Base-by-base conservation (phyloP, 2,329 filamentous ascomycete species). In the Chaetothyriales sp. region DNA sequence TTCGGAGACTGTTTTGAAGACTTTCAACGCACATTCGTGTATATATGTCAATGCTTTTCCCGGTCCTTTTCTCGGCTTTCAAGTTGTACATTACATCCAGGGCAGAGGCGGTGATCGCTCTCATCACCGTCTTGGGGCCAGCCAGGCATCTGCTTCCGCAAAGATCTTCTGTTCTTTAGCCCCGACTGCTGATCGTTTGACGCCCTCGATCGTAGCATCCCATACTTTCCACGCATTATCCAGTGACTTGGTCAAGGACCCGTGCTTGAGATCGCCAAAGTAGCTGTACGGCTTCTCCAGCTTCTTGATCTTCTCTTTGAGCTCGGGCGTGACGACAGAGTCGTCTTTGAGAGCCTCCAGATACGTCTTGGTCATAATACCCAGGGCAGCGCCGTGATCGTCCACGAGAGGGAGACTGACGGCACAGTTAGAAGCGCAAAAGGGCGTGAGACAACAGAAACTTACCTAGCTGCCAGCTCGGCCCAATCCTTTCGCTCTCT, bases 391-490 rank as follows among this genome's bases (percentile, higher is more conserved):
- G 53, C 69, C 67, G 55, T 70, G 68, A 59, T 70, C 64, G 44
- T 67, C 65, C 55, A 70, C 65, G 51, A 72, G 71, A 2, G 69
- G 70, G 19, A 71, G 59, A 49, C 66, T 69, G 49, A 9, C 48
- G 44, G 39, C 7, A 20, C 43, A 9, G 52, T 59, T 43, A 61
- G 56, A 46, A 2, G 2, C 8, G 42, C 18, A 51, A 20, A 25
- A 48, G 7, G 12, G n/a, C 7, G 47, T 59, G 25, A 56, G 54
- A 53, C 32, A 9, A 20, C 39, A 25, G 42, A 19, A 15, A 47
- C 78, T 63, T 73, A 90, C 86, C 77, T 78, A 57, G 85, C 77
- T 57, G 81, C 81, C 52, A 96, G 73, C 46, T 83, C 76, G 50
- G 80, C 70, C 65, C 79, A 77, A 62, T 86, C 82, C 10, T 77